These are phyloP conservation scores for Metarhizium brunneum DNA, from an alignment of 2,329 filamentous ascomycete species.

Conservation along the genomic window DNA sequence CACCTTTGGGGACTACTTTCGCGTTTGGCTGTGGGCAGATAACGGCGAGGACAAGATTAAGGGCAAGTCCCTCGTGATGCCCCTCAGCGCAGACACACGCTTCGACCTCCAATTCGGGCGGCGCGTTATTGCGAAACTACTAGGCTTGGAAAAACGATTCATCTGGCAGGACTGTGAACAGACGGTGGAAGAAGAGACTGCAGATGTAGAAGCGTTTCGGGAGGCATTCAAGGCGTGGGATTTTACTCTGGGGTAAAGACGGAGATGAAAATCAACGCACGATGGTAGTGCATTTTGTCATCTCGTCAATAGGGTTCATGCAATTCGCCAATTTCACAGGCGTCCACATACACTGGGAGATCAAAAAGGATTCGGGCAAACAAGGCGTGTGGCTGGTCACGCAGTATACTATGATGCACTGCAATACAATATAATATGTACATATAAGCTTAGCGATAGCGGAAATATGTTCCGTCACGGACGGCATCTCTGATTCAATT, in stretches of 20 bases:
- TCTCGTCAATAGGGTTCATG: background rate
- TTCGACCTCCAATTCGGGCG: conserved; percentile 91
- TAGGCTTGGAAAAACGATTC: conserved; percentile 68
- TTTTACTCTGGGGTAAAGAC: conserved; percentile 47
- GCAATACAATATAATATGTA: background rate
- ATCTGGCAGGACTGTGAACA: conserved; percentile 83
- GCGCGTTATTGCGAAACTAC: conserved; percentile 76
- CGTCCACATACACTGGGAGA: background rate
- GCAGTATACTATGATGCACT: background rate
- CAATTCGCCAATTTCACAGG: background rate
- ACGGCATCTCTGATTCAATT: background rate
- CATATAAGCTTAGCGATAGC: too few species aligned
- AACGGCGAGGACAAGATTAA: conserved; percentile 44
- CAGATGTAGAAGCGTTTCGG: conserved; percentile 72
- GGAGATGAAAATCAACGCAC: background rate
- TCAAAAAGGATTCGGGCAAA: background rate
- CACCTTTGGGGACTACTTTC: conserved; percentile 58
- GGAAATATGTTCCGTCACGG: background rate
- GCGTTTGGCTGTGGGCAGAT: conserved; percentile 69
- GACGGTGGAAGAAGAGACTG: conserved; percentile 65
- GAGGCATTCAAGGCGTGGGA: conserved; percentile 78
- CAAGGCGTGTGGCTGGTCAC: background rate
- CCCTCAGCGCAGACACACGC: conserved; percentile 58
- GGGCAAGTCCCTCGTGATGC: conserved; percentile 61
- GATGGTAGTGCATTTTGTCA: too few species aligned